Evolutionary conservation across 495 filamentous ascomycete species (phyloP).

Genomic region (Aspergillus sparsus): DNA sequence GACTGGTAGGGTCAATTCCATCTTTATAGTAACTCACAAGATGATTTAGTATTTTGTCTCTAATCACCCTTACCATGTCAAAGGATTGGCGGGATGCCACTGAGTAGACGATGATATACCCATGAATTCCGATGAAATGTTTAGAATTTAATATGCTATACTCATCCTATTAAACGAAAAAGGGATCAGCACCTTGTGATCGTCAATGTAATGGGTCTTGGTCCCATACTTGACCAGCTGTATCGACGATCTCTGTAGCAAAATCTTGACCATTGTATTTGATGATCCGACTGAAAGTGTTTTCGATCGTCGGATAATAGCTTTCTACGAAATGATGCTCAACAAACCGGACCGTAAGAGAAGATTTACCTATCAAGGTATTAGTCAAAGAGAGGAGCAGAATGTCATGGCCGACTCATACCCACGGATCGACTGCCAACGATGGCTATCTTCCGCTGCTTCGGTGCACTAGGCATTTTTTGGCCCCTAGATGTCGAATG

Average conservation of each 20-base stretch:
- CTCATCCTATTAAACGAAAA: constrained; percentile 69
- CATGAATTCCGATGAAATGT: constrained; percentile 99
- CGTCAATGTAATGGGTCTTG: constrained; percentile 15
- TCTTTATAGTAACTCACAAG: constrained; percentile 58
- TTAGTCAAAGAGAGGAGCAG: constrained; percentile 11
- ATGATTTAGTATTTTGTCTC: constrained; percentile 97
- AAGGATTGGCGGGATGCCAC: constrained; percentile 91
- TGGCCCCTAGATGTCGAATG: not conserved
- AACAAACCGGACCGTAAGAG: constrained; percentile 95
- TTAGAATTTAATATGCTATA: constrained; percentile 98
- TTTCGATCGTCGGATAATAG: constrained; percentile 99
- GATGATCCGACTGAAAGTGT: constrained; percentile 95
- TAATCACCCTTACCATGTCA: constrained; percentile 92
- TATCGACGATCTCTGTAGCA: constrained; percentile 97
- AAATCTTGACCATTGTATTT: constrained; percentile 89
- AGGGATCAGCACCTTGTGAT: constrained; percentile 19
- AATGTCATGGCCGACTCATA: constrained; percentile 44
- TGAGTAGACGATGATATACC: constrained; percentile 97
- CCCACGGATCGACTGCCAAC: constrained; percentile 97
- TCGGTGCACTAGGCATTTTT: constrained; percentile 78
- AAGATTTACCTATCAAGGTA: constrained; percentile 78
- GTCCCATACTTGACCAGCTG: constrained; percentile 82
- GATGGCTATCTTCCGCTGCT: constrained; percentile 97
- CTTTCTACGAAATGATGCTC: constrained; percentile 98
- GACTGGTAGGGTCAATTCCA: not conserved